Evolutionary conservation across 345 rosid species (phyloP).

Genomic region (Cardamine occulta): DNA sequence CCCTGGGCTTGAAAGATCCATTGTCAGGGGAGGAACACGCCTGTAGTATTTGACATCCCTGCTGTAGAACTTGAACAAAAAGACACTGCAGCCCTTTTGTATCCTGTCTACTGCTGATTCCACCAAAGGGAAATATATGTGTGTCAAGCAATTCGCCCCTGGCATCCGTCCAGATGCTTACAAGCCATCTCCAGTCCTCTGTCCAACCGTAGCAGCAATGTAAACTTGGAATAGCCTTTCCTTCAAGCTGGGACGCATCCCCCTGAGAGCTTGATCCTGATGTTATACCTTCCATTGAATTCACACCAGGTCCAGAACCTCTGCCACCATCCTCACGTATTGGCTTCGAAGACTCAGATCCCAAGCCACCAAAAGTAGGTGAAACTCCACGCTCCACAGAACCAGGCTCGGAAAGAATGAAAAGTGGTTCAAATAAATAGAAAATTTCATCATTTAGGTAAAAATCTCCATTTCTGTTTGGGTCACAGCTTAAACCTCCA

Average conservation of each 20-base stretch:
- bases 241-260: slow-evolving; percentile 74
- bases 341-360: slow-evolving; percentile 64
- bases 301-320: slow-evolving; percentile 60
- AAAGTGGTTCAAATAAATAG: slow-evolving; percentile 95
- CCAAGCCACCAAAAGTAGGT: slow-evolving; percentile 57
- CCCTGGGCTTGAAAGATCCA: slow-evolving; percentile 82
- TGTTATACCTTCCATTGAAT: slow-evolving; percentile 61
- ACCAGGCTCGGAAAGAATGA: slow-evolving; percentile 96
- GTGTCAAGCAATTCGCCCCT: slow-evolving; percentile 98
- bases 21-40: slow-evolving; percentile 80
- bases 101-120: slow-evolving; percentile 98
- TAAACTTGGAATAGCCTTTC: slow-evolving; percentile 74
- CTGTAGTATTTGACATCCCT: slow-evolving; percentile 97
- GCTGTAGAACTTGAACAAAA: slow-evolving; percentile 95
- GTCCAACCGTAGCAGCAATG: slow-evolving; percentile 99
- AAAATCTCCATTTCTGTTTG: slow-evolving; percentile 78
- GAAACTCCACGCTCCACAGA: slow-evolving; percentile 82
- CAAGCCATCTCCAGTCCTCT: slow-evolving; percentile 99
- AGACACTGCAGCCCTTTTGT: slow-evolving; percentile 98
- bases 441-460: slow-evolving; percentile 63
- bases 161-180: slow-evolving; percentile 99
- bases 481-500: slow-evolving; percentile 81
- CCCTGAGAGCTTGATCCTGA: slow-evolving; percentile 69
- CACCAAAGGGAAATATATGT: slow-evolving; percentile 97
- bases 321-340: slow-evolving; percentile 68